Conservation (phyloP, 371 early-diverging fungal species). For the Umbelopsis sp. region DNA sequence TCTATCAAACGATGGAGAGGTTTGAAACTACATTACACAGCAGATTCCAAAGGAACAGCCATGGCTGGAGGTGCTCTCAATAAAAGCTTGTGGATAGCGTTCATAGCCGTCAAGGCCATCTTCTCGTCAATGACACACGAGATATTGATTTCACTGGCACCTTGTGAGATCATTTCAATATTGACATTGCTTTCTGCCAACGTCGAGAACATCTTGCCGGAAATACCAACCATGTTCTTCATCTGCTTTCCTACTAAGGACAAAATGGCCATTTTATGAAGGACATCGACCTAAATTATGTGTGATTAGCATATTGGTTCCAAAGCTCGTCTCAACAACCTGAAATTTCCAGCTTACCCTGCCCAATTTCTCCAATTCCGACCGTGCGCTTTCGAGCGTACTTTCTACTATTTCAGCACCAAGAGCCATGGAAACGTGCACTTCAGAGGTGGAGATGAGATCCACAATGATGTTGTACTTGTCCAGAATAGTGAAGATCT, state of each 20-base stretch:
- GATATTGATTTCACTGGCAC: slow-evolving; percentile 96
- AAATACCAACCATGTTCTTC: slow-evolving; percentile 95
- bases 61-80: slow-evolving; percentile 41
- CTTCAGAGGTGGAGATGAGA: slow-evolving; percentile 94
- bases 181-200: slow-evolving; percentile 90
- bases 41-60: neutral
- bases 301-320: neutral
- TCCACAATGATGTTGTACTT: slow-evolving; percentile 91
- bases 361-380: slow-evolving; percentile 73
- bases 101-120: slow-evolving; percentile 77
- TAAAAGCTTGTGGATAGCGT: slow-evolving; percentile 85
- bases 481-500: slow-evolving; percentile 91
- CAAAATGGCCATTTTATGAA: slow-evolving; percentile 89
- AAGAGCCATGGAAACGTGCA: slow-evolving; percentile 96
- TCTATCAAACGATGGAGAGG: neutral
- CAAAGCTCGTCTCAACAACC: neutral
- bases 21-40: neutral
- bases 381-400: slow-evolving; percentile 70
- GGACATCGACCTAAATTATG: slow-evolving; percentile 60
- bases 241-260: slow-evolving; percentile 96
- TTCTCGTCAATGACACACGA: slow-evolving; percentile 90
- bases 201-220: slow-evolving; percentile 91
- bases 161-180: slow-evolving; percentile 99
- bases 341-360: slow-evolving; percentile 42
- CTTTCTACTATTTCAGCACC: slow-evolving; percentile 64